A percentile compares a stretch with the other conserved stretches of the same genome.
Conservation (phyloP, 2,329 filamentous ascomycete species). For the Mycogone perniciosa region DNA sequence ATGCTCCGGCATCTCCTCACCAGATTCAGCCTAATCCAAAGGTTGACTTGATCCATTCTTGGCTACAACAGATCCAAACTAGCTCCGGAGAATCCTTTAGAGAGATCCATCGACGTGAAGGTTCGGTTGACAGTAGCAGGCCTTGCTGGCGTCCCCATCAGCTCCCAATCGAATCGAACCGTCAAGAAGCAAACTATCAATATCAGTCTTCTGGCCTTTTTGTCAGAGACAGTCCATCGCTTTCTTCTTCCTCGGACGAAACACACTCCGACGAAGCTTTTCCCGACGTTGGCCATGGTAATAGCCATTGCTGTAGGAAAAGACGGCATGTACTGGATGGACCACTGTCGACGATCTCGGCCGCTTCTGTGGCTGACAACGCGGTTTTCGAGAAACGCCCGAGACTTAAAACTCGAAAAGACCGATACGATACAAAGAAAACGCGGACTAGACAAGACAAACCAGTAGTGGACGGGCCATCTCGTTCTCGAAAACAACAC, state of each 20-base stretch:
- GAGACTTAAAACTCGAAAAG: constrained; percentile 15
- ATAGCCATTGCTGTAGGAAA: neutral
- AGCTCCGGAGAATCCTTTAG: neutral
- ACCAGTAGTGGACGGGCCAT: neutral
- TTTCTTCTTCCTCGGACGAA: neutral
- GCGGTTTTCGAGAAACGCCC: constrained; percentile 11
- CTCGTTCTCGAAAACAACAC: constrained; percentile 6
- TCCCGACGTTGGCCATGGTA: neutral
- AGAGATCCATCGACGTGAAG: neutral
- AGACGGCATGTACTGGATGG: no score
- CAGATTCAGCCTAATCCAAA: neutral
- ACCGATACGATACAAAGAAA: constrained; percentile 16
- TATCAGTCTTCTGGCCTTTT: constrained; percentile 6
- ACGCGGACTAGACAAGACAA: neutral
- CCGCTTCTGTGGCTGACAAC: neutral
- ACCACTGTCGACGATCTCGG: neutral
- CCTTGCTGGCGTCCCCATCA: constrained; percentile 7
- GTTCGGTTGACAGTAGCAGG: neutral
- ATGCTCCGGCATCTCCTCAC: neutral
- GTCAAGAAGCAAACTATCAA: neutral
- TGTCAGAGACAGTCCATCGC: constrained; percentile 1
- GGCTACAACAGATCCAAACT: constrained; percentile 8
- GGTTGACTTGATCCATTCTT: constrained; percentile 4
- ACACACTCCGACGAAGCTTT: neutral
- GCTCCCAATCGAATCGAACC: neutral